Conservation (phyloP, 805 yeast genomes). For the Wickerhamomyces canadensis region DNA sequence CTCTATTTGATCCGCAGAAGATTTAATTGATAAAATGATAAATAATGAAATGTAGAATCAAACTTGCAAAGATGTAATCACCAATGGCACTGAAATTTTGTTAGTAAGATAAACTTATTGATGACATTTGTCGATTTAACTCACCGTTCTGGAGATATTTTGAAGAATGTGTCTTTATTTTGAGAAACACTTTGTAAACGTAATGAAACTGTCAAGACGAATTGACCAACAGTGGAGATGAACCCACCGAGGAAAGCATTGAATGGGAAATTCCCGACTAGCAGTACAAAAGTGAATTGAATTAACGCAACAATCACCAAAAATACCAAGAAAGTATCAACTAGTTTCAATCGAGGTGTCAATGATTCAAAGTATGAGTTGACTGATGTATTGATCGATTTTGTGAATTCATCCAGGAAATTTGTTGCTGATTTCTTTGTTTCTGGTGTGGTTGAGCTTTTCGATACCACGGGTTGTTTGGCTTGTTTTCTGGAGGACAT, state of each 20-base stretch:
- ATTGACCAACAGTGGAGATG: slow-evolving; percentile 88
- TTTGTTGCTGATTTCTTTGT: slow-evolving; percentile 2
- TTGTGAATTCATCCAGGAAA: slow-evolving; percentile 25
- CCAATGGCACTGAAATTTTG: slow-evolving; percentile 52
- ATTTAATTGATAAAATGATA: slow-evolving; percentile 81
- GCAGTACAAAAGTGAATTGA: slow-evolving; percentile 71
- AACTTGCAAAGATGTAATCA: slow-evolving; percentile 82
- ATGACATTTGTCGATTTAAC: no score
- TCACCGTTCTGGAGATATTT: slow-evolving; percentile 41
- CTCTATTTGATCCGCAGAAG: no score
- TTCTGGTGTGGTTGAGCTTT: no score
- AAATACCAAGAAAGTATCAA: slow-evolving; percentile 73
- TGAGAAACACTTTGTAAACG: slow-evolving; percentile 60
- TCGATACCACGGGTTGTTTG: no score
- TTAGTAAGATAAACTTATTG: no score
- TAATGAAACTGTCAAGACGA: slow-evolving; percentile 78
- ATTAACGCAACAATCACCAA: slow-evolving; percentile 68
- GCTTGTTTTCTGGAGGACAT: no score
- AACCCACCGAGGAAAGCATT: slow-evolving; percentile 96
- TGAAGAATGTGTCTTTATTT: slow-evolving; percentile 33
- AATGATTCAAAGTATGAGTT: slow-evolving; percentile 28
- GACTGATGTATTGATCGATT: slow-evolving; percentile 27
- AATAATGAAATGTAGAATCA: slow-evolving; percentile 82
- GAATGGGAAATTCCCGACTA: slow-evolving; percentile 91
- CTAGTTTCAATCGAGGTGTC: slow-evolving; percentile 48